Base-by-base conservation (phyloP, 768 basidiomycete species). In the Cystobasidiopsis lactophilus region DNA sequence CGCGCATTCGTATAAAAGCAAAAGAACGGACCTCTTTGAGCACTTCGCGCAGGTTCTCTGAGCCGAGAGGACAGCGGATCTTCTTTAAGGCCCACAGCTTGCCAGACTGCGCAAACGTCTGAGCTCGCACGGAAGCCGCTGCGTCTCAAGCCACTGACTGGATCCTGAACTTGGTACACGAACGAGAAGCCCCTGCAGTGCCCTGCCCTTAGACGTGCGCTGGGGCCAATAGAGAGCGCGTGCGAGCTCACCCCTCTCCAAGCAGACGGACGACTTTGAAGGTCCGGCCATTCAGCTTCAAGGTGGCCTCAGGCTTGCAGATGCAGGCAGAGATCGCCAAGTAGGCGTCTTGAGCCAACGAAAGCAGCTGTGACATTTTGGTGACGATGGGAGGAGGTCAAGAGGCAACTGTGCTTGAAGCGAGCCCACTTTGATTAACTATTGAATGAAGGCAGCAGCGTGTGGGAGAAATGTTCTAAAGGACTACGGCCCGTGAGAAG, bases 221-320 rank as follows among this genome's bases (percentile, higher is more conserved):
- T 65, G 84, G 82, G 2, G 79, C 83, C 13, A 23, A 14, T 5
- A 33, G 30, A n/a, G n/a, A n/a, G n/a, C n/a, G n/a, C n/a, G n/a
- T n/a, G n/a, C n/a, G n/a, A n/a, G n/a, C n/a, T n/a, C n/a, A 91
- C 14, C 93, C 91, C 69, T 96, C 93, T 27, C 93, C 93, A 9
- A 98, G 76, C 11, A 96, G 78, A 55, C 82, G 85, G 47, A 89
- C 69, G 50, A 98, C 83, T 63, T 84, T 80, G 69, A 88, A 96
- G 38, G 11, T 83, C 59, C 91, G 75, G 35, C 91, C 91, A 60
- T 91, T 93, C 56, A 98, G 88, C 70, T 96, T 93, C 55, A 95
- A 73, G 54, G 78, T 85, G 16, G 85, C 80, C 40, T 83, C 63
- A 29, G 60, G 49, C 29, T 23, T 26, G 45, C 45, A 47, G 13